Evolutionary conservation across 106 monocot species (phyloP).

Genomic region (Narthecium ossifragum): DNA sequence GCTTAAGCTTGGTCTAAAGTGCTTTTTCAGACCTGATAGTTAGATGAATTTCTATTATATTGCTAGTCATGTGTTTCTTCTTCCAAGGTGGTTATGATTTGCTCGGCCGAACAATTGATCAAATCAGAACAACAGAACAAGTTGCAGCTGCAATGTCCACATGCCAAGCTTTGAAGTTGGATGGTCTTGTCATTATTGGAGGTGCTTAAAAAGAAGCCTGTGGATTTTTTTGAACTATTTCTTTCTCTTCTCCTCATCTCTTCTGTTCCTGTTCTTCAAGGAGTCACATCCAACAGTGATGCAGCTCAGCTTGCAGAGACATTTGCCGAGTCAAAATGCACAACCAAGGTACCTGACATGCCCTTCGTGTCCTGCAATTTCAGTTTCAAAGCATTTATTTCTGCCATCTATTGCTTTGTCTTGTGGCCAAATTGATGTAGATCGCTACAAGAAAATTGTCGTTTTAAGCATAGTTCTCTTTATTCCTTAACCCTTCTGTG

Average conservation of each 20-base stretch:
- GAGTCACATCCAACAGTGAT: conserved; percentile 84
- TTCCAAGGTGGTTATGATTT: conserved; percentile 83
- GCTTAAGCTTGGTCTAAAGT: neutral
- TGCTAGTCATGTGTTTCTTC: neutral
- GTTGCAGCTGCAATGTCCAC: conserved; percentile 63
- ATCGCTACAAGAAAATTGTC: too few relatives aligned
- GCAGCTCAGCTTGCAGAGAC: conserved; percentile 91
- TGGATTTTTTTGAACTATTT: neutral
- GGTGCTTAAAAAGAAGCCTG: conserved; percentile 40
- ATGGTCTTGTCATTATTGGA: conserved; percentile 93
- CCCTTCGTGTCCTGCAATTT: neutral
- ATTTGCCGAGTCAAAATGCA: conserved; percentile 65
- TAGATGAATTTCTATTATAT: too few relatives aligned
- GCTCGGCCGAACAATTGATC: conserved; percentile 86
- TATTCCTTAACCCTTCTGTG: too few relatives aligned
- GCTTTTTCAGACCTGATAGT: neutral
- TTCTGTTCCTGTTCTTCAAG: conserved; percentile 27
- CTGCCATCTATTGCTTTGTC: neutral
- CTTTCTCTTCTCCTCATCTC: neutral
- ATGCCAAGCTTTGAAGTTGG: conserved; percentile 64
- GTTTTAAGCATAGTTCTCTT: too few relatives aligned
- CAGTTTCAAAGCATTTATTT: neutral
- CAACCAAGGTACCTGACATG: conserved; percentile 52
- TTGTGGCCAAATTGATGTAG: neutral
- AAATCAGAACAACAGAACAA: conserved; percentile 79